Evolutionary conservation across 129 eudicot genomes (phyloP).

Genomic region (Lonicera japonica): DNA sequence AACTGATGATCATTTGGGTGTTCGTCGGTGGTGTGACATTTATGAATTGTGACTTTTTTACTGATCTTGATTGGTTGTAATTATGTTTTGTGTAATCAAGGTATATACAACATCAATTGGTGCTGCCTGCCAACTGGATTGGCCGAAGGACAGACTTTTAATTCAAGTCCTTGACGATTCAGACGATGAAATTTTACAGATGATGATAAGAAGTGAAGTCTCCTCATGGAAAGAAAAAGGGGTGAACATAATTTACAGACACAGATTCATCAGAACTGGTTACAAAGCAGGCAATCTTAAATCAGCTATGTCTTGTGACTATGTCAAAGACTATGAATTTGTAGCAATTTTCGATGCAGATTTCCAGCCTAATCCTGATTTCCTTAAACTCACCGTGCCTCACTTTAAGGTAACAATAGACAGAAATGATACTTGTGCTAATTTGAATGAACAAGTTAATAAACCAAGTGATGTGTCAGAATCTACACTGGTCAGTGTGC

Average conservation of each 20-base stretch:
- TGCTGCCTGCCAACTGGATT: slow-evolving; percentile 80
- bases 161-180: slow-evolving; percentile 85
- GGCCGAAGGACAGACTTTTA: slow-evolving; percentile 77
- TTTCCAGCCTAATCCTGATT: slow-evolving; percentile 82
- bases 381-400: slow-evolving; percentile 63
- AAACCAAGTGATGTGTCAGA: no score
- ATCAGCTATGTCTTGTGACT: slow-evolving; percentile 93
- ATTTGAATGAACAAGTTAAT: not conserved
- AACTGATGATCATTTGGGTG: not conserved
- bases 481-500: no score
- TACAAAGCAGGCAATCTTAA: slow-evolving; percentile 90
- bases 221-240: slow-evolving; percentile 66
- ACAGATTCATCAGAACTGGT: slow-evolving; percentile 73
- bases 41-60: not conserved
- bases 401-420: slow-evolving; percentile 59
- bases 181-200: slow-evolving; percentile 60
- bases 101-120: slow-evolving; percentile 70
- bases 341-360: slow-evolving; percentile 90
- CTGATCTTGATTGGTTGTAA: not conserved
- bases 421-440: slow-evolving; percentile 1
- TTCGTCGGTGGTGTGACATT: not conserved
- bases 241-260: slow-evolving; percentile 68
- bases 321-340: slow-evolving; percentile 77
- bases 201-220: slow-evolving; percentile 57
- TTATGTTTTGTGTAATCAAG: slow-evolving; percentile 25